Percentiles rank a stretch among this genome's conserved stretches.
These are phyloP conservation scores for Kodamaea arcana DNA, from an alignment of 1,139 yeast genomes.

Conservation along the genomic window DNA sequence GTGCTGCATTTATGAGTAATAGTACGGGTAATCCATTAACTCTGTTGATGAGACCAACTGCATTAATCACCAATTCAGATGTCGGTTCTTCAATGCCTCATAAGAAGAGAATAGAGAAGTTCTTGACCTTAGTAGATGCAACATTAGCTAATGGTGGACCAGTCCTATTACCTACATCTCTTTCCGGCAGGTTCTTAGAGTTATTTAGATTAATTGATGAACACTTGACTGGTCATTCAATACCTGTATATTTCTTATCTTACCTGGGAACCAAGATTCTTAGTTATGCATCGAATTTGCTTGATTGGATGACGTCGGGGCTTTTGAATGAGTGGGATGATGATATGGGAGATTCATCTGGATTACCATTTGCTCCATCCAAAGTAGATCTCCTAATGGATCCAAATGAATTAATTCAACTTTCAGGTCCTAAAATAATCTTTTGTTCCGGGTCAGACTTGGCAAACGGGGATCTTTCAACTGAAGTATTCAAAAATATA, in stretches of 20 bases:
- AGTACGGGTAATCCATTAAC: conserved; percentile 53
- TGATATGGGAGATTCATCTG: conserved; percentile 26
- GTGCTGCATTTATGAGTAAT: conserved; percentile 62
- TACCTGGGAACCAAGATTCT: conserved; percentile 77
- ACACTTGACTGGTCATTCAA: conserved; percentile 50
- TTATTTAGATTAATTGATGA: conserved; percentile 66
- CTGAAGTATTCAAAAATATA: conserved; percentile 51
- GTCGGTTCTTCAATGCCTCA: conserved; percentile 67
- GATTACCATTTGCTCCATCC: conserved; percentile 71
- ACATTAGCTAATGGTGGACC: conserved; percentile 72
- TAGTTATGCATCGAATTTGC: conserved; percentile 79
- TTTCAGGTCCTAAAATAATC: conserved; percentile 74
- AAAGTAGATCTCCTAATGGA: conserved; percentile 54
- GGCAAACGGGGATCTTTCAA: conserved; percentile 59
- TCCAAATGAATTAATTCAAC: conserved; percentile 52
- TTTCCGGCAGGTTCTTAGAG: conserved; percentile 83
- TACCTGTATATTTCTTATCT: conserved; percentile 73
- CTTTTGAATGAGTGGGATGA: conserved; percentile 78
- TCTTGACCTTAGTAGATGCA: conserved; percentile 59
- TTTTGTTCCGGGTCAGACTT: conserved; percentile 75
- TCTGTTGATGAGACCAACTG: conserved; percentile 73
- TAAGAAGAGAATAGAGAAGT: conserved; percentile 60
- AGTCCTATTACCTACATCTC: conserved; percentile 75
- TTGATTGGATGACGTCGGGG: conserved; percentile 92
- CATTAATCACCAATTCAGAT: conserved; percentile 73